Conservation (phyloP, 129 eudicot species). For the Chrysanthemum lavandulifolium region DNA sequence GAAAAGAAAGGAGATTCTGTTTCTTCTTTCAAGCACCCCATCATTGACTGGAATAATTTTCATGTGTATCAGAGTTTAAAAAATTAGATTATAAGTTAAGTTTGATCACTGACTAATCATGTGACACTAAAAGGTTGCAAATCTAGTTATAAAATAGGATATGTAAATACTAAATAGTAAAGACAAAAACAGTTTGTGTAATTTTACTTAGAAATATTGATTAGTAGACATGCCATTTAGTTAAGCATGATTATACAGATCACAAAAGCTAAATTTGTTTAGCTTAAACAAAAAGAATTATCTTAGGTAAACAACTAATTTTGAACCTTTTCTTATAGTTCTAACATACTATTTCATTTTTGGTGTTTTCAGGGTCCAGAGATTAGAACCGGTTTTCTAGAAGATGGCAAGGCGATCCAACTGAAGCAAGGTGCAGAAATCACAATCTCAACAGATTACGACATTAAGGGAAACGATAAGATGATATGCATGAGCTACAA, state of each 20-base stretch:
- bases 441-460: constrained; percentile 51
- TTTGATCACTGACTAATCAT: not conserved
- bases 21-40: not conserved
- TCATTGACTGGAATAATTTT: not conserved
- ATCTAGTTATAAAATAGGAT: not conserved
- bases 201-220: no score
- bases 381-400: constrained; percentile 57
- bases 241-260: no score
- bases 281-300: no score
- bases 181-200: no score
- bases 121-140: not conserved
- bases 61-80: not conserved
- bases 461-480: constrained; percentile 42
- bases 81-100: not conserved
- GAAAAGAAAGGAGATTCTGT: no score
- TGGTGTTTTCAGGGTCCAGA: constrained; percentile 56
- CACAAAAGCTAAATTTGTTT: no score
- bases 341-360: constrained; percentile 4
- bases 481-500: constrained; percentile 66
- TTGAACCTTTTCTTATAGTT: not conserved
- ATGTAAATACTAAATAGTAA: no score
- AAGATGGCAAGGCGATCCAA: constrained; percentile 53
- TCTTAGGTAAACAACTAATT: no score
- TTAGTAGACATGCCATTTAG: no score
- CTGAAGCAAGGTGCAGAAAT: constrained; percentile 51